These are phyloP conservation scores for Ophidiomyces ophidiicola DNA, from an alignment of 2,329 filamentous ascomycete genomes.

Conservation along the genomic window DNA sequence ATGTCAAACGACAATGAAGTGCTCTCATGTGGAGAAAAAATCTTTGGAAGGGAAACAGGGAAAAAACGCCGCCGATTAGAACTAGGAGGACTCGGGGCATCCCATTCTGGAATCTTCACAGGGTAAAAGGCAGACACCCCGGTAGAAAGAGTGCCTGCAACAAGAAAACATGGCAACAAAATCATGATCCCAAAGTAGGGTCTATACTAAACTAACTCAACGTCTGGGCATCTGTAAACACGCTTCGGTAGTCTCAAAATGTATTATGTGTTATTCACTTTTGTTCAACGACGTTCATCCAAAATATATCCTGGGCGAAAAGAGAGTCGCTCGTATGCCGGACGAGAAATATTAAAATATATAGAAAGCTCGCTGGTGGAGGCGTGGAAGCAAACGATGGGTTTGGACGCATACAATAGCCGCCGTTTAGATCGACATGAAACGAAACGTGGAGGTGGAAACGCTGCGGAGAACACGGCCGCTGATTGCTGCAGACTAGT, in stretches of 20 bases:
- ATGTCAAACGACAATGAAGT: constrained; percentile 27
- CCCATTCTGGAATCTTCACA: constrained; percentile 20
- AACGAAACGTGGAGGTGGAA: constrained; percentile 6
- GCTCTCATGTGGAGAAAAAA: constrained; percentile 17
- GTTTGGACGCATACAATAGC: not conserved
- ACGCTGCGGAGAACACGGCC: not conserved
- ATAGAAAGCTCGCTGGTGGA: not conserved
- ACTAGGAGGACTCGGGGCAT: constrained; percentile 12
- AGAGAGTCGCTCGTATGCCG: too few species aligned
- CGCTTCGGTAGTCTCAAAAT: not conserved
- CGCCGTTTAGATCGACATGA: not conserved
- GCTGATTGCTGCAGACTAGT: too few species aligned
- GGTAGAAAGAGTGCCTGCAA: constrained; percentile 23
- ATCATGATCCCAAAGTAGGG: constrained; percentile 24
- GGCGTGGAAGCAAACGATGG: not conserved
- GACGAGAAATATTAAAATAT: not conserved
- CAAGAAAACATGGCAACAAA: constrained; percentile 28
- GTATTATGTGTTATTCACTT: not conserved
- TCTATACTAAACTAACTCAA: constrained; percentile 1
- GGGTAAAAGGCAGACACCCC: constrained; percentile 35
- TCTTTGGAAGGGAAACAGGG: constrained; percentile 7
- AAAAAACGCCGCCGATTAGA: constrained; percentile 14
- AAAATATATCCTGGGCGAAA: too few species aligned
- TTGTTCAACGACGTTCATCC: not conserved
- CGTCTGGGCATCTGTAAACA: constrained; percentile 1